Base-by-base conservation (phyloP, 441 rosid genomes). In the Pelargonium cotyledonis region DNA sequence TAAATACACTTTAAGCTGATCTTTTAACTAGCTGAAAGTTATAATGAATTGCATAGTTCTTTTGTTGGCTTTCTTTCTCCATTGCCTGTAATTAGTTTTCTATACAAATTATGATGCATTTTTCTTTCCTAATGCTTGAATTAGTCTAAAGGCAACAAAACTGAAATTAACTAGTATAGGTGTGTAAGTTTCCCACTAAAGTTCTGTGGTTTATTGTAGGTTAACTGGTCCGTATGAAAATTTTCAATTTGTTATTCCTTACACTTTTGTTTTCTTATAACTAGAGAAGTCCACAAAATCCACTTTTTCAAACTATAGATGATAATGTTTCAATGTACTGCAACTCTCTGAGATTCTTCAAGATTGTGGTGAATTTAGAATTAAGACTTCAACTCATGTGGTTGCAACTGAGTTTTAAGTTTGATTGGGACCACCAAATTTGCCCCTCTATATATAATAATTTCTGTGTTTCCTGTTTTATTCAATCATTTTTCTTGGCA, bases 331-430 rank as follows among this genome's bases (percentile, higher is more conserved):
- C 40, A 35, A 35, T 35, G 40, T 35, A 5, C 40, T 35, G 40
- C 40, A 35, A 35, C 40, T 35, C 40, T 35, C 40, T 35, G 40
- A 35, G 40, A 5, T 35, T 35, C 40, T 35, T 35, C 40, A 35
- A 35, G 40, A 35, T 35, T 5, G 6, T 35, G 40, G 5, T 35
- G 5, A 35, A 35, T 35, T 5, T 35, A 35, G 40, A 35, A 35
- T 31, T 31, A 31, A 31, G 5, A 31, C 38, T 31, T 31, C 38
- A 58, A 21, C 38, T 68, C 0, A 41, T 19, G 60, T 35, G 51
- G 29, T 18, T 69, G 58, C 43, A n/a, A 26, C 19, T 12, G 43
- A 55, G 63, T 55, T 69, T 58, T 38, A 53, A 44, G n/a, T 64
- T 46, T 49, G 46, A 49, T 63, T 31, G 46, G 44, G 61, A 47